Conservation (phyloP, 2,329 filamentous ascomycete species). For the Monosporascus sp. region DNA sequence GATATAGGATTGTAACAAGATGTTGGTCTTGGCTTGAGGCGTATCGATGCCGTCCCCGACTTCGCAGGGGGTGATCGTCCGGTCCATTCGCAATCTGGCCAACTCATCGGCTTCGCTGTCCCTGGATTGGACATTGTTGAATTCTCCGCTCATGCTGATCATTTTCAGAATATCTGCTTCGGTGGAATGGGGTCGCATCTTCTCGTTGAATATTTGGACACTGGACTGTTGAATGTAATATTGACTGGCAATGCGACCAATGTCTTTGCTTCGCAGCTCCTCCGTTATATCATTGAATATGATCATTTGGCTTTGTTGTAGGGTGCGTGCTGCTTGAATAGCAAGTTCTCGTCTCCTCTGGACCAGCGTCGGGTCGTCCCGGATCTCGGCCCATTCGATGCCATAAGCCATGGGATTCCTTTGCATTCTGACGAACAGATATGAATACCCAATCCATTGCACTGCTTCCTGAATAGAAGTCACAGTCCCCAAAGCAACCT, state of each 20-base stretch:
- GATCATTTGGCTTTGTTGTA: constrained; percentile 97
- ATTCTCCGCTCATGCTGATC: constrained; percentile 97
- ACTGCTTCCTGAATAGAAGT: constrained; percentile 91
- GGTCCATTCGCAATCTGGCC: constrained; percentile 62
- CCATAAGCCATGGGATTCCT: constrained; percentile 87
- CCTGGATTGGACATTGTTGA: constrained; percentile 91
- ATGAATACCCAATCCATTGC: constrained; percentile 97
- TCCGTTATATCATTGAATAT: constrained; percentile 95
- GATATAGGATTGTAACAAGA: constrained; percentile 90
- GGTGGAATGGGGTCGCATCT: constrained; percentile 81
- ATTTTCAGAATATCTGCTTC: constrained; percentile 93
- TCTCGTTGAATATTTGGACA: constrained; percentile 91
- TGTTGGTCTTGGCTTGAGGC: constrained; percentile 89
- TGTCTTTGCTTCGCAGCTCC: constrained; percentile 88
- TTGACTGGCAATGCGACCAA: constrained; percentile 94
- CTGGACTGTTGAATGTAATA: constrained; percentile 93
- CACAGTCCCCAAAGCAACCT: constrained; percentile 89
- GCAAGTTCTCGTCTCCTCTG: constrained; percentile 79
- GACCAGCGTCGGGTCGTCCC: constrained; percentile 82
- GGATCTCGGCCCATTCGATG: constrained; percentile 88
- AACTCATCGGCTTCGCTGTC: constrained; percentile 89
- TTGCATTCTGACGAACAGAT: constrained; percentile 94
- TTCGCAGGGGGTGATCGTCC: constrained; percentile 61
- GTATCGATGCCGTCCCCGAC: constrained; percentile 67
- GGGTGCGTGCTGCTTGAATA: constrained; percentile 77